Conservation (phyloP, 495 filamentous ascomycete species). For the Penicillium silybi region DNA sequence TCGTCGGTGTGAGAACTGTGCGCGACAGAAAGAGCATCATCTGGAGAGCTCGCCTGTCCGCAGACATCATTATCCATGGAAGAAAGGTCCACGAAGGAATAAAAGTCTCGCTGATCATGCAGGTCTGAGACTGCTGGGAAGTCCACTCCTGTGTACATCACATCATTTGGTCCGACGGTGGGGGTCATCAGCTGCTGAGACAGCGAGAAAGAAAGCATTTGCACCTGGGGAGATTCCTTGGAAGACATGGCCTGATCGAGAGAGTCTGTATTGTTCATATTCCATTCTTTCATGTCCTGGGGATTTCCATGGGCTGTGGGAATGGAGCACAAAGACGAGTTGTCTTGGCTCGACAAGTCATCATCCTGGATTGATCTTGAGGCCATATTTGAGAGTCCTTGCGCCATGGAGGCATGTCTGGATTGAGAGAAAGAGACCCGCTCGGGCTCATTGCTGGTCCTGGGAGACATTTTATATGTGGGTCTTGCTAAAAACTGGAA, state of each 20-base stretch:
- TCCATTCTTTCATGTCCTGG: constrained; percentile 41
- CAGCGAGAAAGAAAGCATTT: constrained; percentile 46
- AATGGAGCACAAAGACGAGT: constrained; percentile 41
- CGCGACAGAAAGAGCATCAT: constrained; percentile 41
- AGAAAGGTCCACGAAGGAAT: constrained; percentile 42
- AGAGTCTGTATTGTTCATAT: constrained; percentile 37
- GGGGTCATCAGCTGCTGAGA: constrained; percentile 44
- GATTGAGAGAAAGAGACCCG: constrained; percentile 35
- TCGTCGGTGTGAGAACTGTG: constrained; percentile 43
- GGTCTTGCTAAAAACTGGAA: background rate
- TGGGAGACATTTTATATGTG: constrained; percentile 34
- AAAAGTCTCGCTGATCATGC: constrained; percentile 42
- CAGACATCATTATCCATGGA: constrained; percentile 44
- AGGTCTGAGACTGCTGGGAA: constrained; percentile 40
- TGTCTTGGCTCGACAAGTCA: constrained; percentile 46
- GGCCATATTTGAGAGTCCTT: constrained; percentile 39
- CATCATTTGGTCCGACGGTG: constrained; percentile 41
- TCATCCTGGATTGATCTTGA: constrained; percentile 46
- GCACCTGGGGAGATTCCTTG: constrained; percentile 42
- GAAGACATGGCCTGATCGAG: constrained; percentile 37
- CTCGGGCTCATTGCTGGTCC: constrained; percentile 35
- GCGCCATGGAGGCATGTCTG: constrained; percentile 36
- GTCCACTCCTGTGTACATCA: constrained; percentile 44
- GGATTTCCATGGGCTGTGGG: constrained; percentile 34
- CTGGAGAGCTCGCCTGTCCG: constrained; percentile 35